Conservation (phyloP, 2,329 filamentous ascomycete genomes). For the Ophiocordyceps polyrhachis-furcata region DNA sequence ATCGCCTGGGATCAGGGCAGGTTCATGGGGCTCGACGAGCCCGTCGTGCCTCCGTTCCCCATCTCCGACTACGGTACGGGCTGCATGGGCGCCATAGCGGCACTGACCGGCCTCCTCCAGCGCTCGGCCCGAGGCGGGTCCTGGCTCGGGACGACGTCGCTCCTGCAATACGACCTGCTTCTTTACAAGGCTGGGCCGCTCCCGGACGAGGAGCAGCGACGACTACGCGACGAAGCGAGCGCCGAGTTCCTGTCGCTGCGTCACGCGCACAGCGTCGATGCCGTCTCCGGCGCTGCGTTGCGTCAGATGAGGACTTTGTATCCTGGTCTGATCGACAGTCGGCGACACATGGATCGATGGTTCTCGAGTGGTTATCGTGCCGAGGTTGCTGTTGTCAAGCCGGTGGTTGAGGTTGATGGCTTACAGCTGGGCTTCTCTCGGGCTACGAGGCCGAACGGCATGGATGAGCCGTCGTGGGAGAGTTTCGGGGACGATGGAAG, state of each 20-base stretch:
- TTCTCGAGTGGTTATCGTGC: constrained; percentile 22
- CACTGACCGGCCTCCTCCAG: constrained; percentile 42
- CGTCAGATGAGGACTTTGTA: constrained; percentile 31
- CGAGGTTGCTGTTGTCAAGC: constrained; percentile 22
- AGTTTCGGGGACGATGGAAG: constrained; percentile 28
- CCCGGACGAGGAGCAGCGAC: constrained; percentile 29
- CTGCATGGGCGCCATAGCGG: constrained; percentile 51
- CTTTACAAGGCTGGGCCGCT: constrained; percentile 43
- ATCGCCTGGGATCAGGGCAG: constrained; percentile 43
- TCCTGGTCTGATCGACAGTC: constrained; percentile 33
- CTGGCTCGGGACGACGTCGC: constrained; percentile 43
- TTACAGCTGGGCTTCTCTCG: constrained; percentile 24
- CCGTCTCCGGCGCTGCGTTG: constrained; percentile 41
- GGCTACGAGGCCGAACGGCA: constrained; percentile 29
- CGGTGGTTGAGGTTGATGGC: constrained; percentile 24
- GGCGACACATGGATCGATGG: constrained; percentile 29
- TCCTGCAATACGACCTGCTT: constrained; percentile 51
- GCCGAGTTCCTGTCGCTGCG: constrained; percentile 35
- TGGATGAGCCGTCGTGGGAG: constrained; percentile 38
- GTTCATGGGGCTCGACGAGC: constrained; percentile 42
- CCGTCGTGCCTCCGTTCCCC: constrained; percentile 46
- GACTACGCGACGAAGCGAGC: constrained; percentile 28
- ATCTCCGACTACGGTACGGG: constrained; percentile 53
- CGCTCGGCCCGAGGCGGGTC: constrained; percentile 45
- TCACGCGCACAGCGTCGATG: constrained; percentile 45